phyloP scores from a whole-genome alignment of 768 basidiomycete species.

The Collybiopsis luxurians region DNA sequence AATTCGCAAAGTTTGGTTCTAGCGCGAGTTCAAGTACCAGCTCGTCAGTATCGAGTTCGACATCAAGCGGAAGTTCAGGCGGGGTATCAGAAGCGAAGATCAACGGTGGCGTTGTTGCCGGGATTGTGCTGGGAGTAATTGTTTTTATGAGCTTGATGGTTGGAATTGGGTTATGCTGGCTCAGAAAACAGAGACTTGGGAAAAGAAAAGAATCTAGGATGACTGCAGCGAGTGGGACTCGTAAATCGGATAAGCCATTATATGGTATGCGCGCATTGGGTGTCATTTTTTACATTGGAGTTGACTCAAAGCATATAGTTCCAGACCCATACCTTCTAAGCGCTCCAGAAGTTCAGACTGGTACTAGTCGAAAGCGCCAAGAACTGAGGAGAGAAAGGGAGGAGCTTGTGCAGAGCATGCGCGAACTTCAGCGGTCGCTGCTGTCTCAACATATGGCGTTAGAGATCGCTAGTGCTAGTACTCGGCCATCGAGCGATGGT shows the following conservation, averaged over 20 bases:
- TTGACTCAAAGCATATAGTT: no score
- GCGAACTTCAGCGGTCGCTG: neutral
- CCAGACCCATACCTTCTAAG: no score
- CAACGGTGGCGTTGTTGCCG: neutral
- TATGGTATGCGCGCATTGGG: no score
- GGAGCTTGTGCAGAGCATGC: no score
- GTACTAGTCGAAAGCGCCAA: no score
- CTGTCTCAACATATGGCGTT: neutral
- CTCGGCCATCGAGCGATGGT: neutral
- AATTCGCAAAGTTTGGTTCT: neutral
- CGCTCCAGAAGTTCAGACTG: no score
- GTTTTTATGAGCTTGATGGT: neutral
- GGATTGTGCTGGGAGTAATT: neutral
- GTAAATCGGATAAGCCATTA: no score
- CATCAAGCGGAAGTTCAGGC: neutral
- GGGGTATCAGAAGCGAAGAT: neutral
- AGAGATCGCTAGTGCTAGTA: neutral
- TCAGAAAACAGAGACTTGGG: neutral
- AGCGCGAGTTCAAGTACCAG: neutral
- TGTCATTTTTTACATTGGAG: no score
- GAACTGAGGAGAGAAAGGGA: no score
- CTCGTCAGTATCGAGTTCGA: neutral
- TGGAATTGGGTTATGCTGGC: neutral
- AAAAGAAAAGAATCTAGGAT: neutral
- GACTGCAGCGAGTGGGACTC: no score